Conservation (phyloP, 345 rosid species). For the Salix caprea region DNA sequence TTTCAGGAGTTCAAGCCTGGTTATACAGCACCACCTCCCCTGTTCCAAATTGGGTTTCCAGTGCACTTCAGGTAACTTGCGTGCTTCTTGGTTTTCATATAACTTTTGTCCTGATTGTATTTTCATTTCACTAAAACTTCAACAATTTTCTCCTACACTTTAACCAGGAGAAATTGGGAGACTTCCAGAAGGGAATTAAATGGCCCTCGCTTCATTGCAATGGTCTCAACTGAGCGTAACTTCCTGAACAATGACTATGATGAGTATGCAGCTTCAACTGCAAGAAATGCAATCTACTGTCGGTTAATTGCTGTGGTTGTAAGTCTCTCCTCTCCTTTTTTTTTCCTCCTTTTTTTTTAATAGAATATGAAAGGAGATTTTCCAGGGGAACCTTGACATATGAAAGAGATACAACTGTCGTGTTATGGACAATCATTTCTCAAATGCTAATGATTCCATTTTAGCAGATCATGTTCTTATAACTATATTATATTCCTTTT, state of each 20-base stretch:
- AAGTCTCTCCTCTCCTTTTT: slow-evolving; percentile 13
- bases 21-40: slow-evolving; percentile 76
- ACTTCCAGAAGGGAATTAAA: slow-evolving; percentile 48
- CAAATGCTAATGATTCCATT: too few relatives aligned
- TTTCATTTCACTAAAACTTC: background rate
- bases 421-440: too few relatives aligned
- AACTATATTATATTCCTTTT: too few relatives aligned
- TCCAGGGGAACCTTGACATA: background rate
- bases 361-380: too few relatives aligned
- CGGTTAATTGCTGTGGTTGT: slow-evolving; percentile 62
- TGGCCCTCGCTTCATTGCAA: slow-evolving; percentile 51
- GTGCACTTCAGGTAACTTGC: slow-evolving; percentile 57
- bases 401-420: background rate
- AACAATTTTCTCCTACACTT: background rate
- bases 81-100: background rate
- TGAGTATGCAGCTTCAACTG: slow-evolving; percentile 46
- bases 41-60: slow-evolving; percentile 73
- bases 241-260: slow-evolving; percentile 37
- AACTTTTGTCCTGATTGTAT: background rate
- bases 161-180: slow-evolving; percentile 71
- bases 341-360: too few relatives aligned
- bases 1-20: slow-evolving; percentile 79
- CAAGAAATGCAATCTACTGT: slow-evolving; percentile 55
- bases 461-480: too few relatives aligned
- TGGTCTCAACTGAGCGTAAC: slow-evolving; percentile 62